These are phyloP conservation scores for Auricularia cornea DNA, from an alignment of 768 basidiomycete species.

Conservation along the genomic window DNA sequence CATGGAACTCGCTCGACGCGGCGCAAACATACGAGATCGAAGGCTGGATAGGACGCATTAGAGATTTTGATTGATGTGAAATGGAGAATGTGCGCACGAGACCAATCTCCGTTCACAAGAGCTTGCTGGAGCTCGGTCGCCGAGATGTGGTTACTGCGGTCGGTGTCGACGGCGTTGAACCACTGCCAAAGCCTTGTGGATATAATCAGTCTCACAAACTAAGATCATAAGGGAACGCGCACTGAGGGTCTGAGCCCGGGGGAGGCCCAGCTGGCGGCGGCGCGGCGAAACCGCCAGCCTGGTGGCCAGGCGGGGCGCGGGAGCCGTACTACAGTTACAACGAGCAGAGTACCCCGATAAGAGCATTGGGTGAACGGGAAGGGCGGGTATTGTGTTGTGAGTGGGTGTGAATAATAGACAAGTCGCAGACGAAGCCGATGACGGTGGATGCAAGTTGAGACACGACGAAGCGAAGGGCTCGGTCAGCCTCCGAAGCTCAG, in stretches of 20 bases:
- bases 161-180: constrained; percentile 62
- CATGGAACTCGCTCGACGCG: neutral
- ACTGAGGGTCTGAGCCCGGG: constrained; percentile 72
- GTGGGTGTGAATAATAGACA: neutral
- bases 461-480: neutral
- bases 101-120: constrained; percentile 62
- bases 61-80: neutral
- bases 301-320: constrained; percentile 15
- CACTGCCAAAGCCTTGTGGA: constrained; percentile 58
- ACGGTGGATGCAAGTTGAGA: neutral
- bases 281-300: constrained; percentile 24
- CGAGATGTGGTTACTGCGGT: constrained; percentile 53
- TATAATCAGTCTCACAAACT: neutral
- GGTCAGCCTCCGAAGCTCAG: neutral
- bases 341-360: neutral
- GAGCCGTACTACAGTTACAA: constrained; percentile 18
- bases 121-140: constrained; percentile 50
- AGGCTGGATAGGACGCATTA: neutral
- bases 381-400: neutral
- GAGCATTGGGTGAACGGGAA: too few relatives aligned
- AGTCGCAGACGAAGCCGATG: neutral
- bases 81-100: constrained; percentile 38
- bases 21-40: neutral
- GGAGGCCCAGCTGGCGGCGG: constrained; percentile 35
- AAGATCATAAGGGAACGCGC: constrained; percentile 18